Conservation (phyloP, 805 yeast genomes). For the Lachancea kluyveri region DNA sequence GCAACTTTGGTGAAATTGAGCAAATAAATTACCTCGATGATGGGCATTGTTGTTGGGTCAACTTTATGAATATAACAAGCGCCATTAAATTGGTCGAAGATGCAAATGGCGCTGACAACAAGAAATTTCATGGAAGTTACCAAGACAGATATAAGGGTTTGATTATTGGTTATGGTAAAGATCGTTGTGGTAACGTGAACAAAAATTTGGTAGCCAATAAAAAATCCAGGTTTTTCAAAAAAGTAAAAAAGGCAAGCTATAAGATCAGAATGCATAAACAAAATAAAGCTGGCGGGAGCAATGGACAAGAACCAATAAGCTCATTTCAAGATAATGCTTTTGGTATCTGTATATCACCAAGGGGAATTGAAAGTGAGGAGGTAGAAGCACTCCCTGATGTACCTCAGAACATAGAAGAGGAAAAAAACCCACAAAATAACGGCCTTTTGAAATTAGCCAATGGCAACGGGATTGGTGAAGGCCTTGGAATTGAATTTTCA, state of each 20-base stretch:
- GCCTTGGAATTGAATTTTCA: conserved; percentile 9
- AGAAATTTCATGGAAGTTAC: conserved; percentile 35
- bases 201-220: conserved; percentile 42
- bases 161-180: conserved; percentile 67
- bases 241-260: conserved; percentile 31
- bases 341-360: conserved; percentile 16
- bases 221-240: conserved; percentile 35
- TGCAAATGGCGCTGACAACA: conserved; percentile 37
- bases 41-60: conserved; percentile 69
- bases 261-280: conserved; percentile 5
- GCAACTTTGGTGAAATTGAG: conserved; percentile 63
- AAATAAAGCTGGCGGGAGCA: conserved; percentile 2
- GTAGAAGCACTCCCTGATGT: not conserved
- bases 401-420: conserved; percentile 8
- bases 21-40: conserved; percentile 68
- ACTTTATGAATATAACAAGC: conserved; percentile 55
- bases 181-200: conserved; percentile 63
- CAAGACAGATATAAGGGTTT: conserved; percentile 44
- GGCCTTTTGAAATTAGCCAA: conserved; percentile 14
- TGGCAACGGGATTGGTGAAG: conserved; percentile 7
- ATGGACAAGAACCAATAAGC: not conserved
- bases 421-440: conserved; percentile 12
- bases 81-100: conserved; percentile 61
- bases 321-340: conserved; percentile 12
- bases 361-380: not conserved